Percentiles rank a stretch among this genome's conserved stretches.
Conservation (phyloP, 805 yeast genomes). For the Ogataea wickerhamii region DNA sequence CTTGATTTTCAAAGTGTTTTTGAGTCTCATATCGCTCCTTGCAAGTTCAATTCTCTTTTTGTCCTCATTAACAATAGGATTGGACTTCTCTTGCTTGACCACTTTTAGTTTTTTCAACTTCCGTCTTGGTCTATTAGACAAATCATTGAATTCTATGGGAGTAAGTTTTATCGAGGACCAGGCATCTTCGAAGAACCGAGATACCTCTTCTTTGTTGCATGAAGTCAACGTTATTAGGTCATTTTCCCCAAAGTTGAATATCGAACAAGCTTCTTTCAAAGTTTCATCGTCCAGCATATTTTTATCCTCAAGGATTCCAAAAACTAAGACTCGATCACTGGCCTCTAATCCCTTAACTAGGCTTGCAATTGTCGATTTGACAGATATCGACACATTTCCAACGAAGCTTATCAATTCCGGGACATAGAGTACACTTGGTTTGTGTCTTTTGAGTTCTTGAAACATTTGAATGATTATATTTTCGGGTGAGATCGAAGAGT, state of each 20-base stretch:
- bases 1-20: conserved; percentile 80
- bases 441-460: conserved; percentile 83
- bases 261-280: conserved; percentile 43
- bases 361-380: conserved; percentile 67
- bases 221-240: conserved; percentile 38
- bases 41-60: conserved; percentile 40
- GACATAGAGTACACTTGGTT: conserved; percentile 79
- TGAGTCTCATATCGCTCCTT: conserved; percentile 68
- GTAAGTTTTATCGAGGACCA: conserved; percentile 55
- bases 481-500: conserved; percentile 78
- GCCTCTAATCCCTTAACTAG: conserved; percentile 65
- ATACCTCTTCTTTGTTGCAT: conserved; percentile 48
- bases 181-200: conserved; percentile 52
- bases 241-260: conserved; percentile 59
- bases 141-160: conserved; percentile 70
- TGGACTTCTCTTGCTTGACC: conserved; percentile 11
- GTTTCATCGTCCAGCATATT: conserved; percentile 18
- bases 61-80: conserved; percentile 4
- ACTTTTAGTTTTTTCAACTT: conserved; percentile 40
- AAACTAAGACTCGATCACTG: conserved; percentile 66
- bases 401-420: conserved; percentile 83
- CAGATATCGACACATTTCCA: conserved; percentile 61
- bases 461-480: conserved; percentile 78
- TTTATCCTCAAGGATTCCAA: conserved; percentile 61
- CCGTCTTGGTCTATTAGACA: conserved; percentile 52